Base-by-base conservation (phyloP, 2,329 filamentous ascomycete species). In the Monilinia aucupariae region DNA sequence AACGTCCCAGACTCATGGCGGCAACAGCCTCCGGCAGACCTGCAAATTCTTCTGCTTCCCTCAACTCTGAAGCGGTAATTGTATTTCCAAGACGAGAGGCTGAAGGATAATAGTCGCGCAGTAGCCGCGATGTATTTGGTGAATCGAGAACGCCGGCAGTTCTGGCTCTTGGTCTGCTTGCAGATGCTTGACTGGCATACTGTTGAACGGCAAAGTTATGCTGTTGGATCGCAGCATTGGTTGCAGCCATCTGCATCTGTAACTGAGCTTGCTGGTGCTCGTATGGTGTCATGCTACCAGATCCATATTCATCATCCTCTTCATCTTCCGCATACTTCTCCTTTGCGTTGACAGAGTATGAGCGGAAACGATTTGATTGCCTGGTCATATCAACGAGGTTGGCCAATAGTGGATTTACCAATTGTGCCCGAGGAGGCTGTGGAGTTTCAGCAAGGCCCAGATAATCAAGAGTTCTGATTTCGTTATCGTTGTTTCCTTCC, bases 321-420 rank as follows among this genome's bases (percentile, higher is more conserved):
- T 91, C 88, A 56, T 91, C 88, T 70, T 96, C 91, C 2, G 90
- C 92, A 71, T 97, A 97, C 75, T 94, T 96, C 75, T 97, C 93
- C 76, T 96, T 97, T 62, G 96, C 96, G 76, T 99, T 99, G 68
- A 99, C 94, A 0, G 94, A 99, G 76, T 97, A 97, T 1, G 94
- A 99, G 53, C 94, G 87, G 80, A 97, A 96, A 59, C 94, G 86
- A 75, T 90, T 97, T 51, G 88, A 82, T 70, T 90, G 89, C 73
- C 85, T 89, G 30, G n/a, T 48, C 22, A 41, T 39, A n/a, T 64
- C 62, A 67, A 87, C 88, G 68, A 91, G 83, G 73, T 90, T 88
- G 66, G 87, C 86, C 65, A 64, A 49, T 27, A 91, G 89, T 2
- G 89, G 87, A 10, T 90, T 87, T 49, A 80, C 86, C 66, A 96